Evolutionary conservation across 495 filamentous ascomycete genomes (phyloP).

Genomic region (Penicillium crystallinum): DNA sequence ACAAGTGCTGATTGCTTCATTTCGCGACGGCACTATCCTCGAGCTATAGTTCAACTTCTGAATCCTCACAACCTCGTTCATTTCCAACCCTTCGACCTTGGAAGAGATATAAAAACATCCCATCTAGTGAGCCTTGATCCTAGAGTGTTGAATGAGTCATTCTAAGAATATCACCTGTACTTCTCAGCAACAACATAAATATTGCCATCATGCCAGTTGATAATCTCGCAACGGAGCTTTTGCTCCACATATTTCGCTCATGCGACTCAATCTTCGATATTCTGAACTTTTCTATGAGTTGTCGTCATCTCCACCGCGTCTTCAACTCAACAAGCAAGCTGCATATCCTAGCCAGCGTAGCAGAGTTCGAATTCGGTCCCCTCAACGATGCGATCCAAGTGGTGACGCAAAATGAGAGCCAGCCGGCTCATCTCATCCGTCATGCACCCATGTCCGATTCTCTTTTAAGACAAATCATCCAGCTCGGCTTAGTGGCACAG

Average conservation of each 20-base stretch:
- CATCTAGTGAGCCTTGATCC: constrained; percentile 8
- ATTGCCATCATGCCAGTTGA: constrained; percentile 42
- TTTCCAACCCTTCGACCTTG: background rate
- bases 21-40: constrained; percentile 32
- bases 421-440: constrained; percentile 49
- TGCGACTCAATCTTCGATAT: constrained; percentile 49
- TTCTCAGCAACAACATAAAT: constrained; percentile 10
- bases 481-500: constrained; percentile 52
- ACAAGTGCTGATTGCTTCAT: constrained; percentile 26
- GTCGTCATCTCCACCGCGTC: constrained; percentile 49
- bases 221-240: constrained; percentile 55
- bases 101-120: background rate
- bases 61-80: background rate
- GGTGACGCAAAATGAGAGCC: constrained; percentile 52
- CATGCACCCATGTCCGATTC: constrained; percentile 45
- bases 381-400: constrained; percentile 56
- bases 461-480: constrained; percentile 53
- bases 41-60: too few relatives aligned
- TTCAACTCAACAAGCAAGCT: constrained; percentile 49
- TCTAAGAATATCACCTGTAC: background rate
- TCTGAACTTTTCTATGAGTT: constrained; percentile 50
- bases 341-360: constrained; percentile 46
- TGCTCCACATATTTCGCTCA: constrained; percentile 56
- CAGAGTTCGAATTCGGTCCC: constrained; percentile 57
- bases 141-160: background rate